Percentiles rank a stretch among this genome's conserved stretches.
These are phyloP conservation scores for Allantophomopsis cytisporea DNA, from an alignment of 2,329 filamentous ascomycete genomes.

Conservation along the genomic window DNA sequence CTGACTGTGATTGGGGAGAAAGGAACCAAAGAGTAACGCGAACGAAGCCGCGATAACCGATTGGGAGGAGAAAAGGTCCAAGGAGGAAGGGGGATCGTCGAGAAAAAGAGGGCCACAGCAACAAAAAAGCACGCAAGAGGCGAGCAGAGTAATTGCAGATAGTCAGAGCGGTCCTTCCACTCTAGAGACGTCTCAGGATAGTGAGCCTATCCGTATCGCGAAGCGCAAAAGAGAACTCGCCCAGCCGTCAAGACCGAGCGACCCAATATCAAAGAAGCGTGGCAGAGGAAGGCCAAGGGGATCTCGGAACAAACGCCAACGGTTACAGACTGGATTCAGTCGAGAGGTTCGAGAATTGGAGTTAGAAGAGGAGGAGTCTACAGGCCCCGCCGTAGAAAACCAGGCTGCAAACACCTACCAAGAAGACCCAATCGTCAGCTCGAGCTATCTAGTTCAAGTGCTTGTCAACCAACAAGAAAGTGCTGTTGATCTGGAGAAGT, in stretches of 20 bases:
- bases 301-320: conserved; percentile 1
- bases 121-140: not conserved
- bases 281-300: conserved; percentile 2
- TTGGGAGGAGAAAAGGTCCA: conserved; percentile 1
- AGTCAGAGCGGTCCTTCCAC: not conserved
- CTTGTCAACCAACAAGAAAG: no score
- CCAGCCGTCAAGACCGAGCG: not conserved
- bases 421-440: no score
- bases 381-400: no score
- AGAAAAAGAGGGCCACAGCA: not conserved
- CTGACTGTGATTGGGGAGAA: not conserved
- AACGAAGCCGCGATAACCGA: conserved; percentile 1
- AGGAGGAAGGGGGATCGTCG: no score
- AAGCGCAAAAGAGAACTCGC: conserved; percentile 6
- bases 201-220: conserved; percentile 6
- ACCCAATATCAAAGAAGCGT: no score
- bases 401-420: no score
- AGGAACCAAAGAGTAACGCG: conserved; percentile 12
- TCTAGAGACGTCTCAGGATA: conserved; percentile 5
- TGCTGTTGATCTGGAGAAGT: no score
- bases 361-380: no score
- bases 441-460: no score
- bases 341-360: no score
- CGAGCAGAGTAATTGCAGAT: no score
- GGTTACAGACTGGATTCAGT: no score